phyloP scores from a whole-genome alignment of 768 basidiomycete genomes.

The Lepiota venenata region DNA sequence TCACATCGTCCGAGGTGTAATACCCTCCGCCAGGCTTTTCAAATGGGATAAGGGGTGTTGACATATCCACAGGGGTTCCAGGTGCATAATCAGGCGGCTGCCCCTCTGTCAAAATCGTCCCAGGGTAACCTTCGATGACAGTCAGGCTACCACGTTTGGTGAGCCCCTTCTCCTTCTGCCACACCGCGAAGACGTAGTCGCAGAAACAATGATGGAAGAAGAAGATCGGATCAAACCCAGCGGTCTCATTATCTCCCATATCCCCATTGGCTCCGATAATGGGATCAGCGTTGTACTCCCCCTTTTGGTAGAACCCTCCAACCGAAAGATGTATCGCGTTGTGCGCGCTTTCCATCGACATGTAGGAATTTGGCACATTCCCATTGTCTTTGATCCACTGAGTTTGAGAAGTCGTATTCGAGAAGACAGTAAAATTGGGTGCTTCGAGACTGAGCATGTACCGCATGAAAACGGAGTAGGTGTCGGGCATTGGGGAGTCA shows the following conservation, averaged over 20 bases:
- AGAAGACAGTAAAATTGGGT: constrained; percentile 7
- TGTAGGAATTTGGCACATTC: background rate
- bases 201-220: constrained; percentile 1
- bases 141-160: constrained; percentile 1
- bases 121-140: background rate
- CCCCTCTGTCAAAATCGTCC: constrained; percentile 3
- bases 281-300: background rate
- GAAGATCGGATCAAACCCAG: background rate
- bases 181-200: background rate
- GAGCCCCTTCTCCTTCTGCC: background rate
- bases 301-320: constrained; percentile 5
- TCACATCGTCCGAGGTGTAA: background rate
- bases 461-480: background rate
- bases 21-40: constrained; percentile 4
- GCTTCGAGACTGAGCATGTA: background rate
- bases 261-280: constrained; percentile 3
- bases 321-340: constrained; percentile 3
- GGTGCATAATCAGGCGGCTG: background rate
- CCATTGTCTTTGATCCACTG: constrained; percentile 1
- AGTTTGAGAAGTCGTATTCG: constrained; percentile 1
- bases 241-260: background rate
- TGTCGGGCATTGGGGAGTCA: background rate
- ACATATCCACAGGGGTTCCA: background rate
- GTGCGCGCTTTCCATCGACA: constrained; percentile 3
- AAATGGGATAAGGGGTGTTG: background rate